Evolutionary conservation across 768 basidiomycete genomes (phyloP).

Genomic region (Agrocybe praecox): DNA sequence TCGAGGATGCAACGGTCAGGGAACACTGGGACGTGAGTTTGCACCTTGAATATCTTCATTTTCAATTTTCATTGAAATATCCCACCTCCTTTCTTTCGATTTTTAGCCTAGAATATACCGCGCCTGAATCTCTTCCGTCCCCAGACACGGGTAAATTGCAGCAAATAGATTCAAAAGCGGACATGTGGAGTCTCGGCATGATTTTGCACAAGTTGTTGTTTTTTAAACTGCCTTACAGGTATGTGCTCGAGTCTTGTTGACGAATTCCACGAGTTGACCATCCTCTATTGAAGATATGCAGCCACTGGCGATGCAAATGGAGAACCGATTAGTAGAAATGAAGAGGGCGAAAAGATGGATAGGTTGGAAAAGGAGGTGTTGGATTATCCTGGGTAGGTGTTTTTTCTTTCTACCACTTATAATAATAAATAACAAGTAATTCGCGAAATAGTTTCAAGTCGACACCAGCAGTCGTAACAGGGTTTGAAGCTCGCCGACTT

Average conservation of each 20-base stretch:
- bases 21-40: constrained; percentile 91
- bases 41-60: no score
- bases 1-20: constrained; percentile 69
- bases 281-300: constrained; percentile 46
- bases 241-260: no score
- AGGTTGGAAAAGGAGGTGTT: constrained; percentile 73
- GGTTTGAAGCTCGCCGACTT: constrained; percentile 73
- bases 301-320: constrained; percentile 57
- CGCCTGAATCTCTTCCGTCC: constrained; percentile 84
- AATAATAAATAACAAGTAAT: neutral
- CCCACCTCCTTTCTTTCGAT: neutral
- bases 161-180: constrained; percentile 84
- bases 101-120: constrained; percentile 78
- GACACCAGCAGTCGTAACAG: constrained; percentile 46
- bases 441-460: constrained; percentile 46
- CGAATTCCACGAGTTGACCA: no score
- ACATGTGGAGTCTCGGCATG: constrained; percentile 98
- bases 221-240: constrained; percentile 83
- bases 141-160: constrained; percentile 64
- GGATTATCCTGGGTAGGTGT: constrained; percentile 69
- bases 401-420: neutral
- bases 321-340: constrained; percentile 34
- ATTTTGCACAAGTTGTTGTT: constrained; percentile 93
- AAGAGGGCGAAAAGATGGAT: constrained; percentile 66
- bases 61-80: no score